Conservation (phyloP, 2,329 filamentous ascomycete species). For the Cercospora sp. region DNA sequence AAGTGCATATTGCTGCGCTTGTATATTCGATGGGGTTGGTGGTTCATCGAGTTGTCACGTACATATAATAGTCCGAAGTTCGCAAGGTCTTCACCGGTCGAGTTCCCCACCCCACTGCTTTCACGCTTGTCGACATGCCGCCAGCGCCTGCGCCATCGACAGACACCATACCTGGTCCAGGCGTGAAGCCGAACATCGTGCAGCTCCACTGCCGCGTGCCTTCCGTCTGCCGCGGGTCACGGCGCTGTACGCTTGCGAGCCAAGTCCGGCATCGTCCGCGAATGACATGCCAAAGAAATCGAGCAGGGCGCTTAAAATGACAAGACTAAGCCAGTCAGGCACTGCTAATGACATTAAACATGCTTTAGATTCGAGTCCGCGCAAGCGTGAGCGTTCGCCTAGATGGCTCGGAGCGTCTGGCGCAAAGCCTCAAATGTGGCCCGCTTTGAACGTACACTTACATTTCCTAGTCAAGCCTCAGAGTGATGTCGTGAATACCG, state of each 20-base stretch:
- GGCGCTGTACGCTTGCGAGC: neutral
- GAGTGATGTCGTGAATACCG: conserved; percentile 16
- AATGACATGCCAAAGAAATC: conserved; percentile 6
- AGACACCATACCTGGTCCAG: conserved; percentile 1
- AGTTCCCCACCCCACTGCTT: neutral
- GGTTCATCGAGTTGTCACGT: neutral
- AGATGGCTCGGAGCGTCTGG: conserved; percentile 8
- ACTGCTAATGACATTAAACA: conserved; percentile 1
- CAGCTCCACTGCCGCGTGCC: conserved; percentile 15
- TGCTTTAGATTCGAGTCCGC: conserved; percentile 4
- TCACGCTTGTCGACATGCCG: neutral
- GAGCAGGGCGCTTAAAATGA: conserved; percentile 9
- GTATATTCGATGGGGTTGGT: neutral
- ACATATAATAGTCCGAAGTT: neutral
- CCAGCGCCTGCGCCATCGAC: neutral
- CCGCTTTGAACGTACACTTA: conserved; percentile 9
- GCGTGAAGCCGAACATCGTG: neutral
- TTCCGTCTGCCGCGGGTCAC: neutral
- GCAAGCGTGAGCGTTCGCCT: conserved; percentile 1
- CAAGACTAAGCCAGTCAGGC: conserved; percentile 3
- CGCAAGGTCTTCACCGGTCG: conserved; percentile 4
- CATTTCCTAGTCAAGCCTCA: neutral
- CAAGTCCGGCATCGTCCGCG: neutral
- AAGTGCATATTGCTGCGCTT: neutral
- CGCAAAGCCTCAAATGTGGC: conserved; percentile 9